phyloP scores from a whole-genome alignment of 2,329 filamentous ascomycete species.

The Colletotrichum sp. region DNA sequence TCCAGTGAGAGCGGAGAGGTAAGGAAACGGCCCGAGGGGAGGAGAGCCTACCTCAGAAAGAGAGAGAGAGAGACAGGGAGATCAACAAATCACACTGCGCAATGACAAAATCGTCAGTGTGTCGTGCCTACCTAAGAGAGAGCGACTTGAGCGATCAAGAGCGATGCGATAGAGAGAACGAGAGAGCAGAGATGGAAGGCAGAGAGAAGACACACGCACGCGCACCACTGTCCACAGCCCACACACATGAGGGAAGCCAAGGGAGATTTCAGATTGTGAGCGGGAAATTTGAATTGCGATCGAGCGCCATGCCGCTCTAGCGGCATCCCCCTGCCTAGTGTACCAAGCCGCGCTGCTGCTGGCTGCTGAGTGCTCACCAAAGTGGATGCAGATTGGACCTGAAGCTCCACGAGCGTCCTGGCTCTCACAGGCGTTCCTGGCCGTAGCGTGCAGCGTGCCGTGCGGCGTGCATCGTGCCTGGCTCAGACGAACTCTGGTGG shows the following conservation, averaged over 20 bases:
- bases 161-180: neutral
- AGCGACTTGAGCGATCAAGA: neutral
- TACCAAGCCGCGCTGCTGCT: neutral
- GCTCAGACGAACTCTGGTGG: slow-evolving; percentile 16
- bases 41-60: neutral
- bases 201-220: neutral
- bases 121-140: neutral
- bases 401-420: neutral
- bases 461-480: neutral
- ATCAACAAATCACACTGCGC: neutral
- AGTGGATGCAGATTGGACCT: neutral
- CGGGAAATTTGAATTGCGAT: slow-evolving; percentile 21
- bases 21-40: neutral
- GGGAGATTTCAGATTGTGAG: neutral
- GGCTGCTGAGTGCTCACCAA: neutral
- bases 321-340: neutral
- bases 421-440: neutral
- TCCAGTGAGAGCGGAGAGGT: neutral
- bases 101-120: neutral
- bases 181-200: neutral
- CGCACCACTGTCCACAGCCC: neutral
- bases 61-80: neutral
- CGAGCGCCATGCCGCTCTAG: slow-evolving; percentile 12
- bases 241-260: neutral
- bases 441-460: neutral